Conservation (phyloP, 345 rosid species). For the Luvunga scandens region DNA sequence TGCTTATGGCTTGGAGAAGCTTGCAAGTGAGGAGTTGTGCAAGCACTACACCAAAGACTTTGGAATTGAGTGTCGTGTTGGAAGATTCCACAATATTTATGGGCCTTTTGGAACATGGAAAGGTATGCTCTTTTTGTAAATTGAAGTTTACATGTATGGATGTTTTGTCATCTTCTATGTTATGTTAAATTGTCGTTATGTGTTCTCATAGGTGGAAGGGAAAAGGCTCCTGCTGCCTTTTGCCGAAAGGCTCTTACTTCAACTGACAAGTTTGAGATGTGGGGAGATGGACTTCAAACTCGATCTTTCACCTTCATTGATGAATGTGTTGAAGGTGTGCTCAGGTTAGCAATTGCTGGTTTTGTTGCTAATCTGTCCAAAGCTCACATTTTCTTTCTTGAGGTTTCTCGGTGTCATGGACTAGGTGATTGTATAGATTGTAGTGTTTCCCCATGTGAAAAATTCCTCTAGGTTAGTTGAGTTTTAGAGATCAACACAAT, state of each 20-base stretch:
- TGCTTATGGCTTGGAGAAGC: constrained; percentile 99
- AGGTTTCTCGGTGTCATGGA: background rate
- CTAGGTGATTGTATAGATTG: background rate
- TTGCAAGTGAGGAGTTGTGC: constrained; percentile 96
- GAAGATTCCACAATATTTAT: constrained; percentile 96
- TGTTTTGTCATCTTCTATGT: constrained; percentile 3
- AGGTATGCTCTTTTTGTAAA: constrained; percentile 42
- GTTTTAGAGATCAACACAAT: background rate
- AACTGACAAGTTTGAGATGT: constrained; percentile 90
- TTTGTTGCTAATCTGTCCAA: background rate
- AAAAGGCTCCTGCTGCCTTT: constrained; percentile 99
- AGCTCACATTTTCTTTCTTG: background rate
- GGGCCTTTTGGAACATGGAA: constrained; percentile 99
- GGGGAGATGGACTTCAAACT: constrained; percentile 99
- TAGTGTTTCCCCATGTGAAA: background rate
- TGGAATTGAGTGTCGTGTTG: constrained; percentile 88
- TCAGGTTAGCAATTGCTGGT: constrained; percentile 45
- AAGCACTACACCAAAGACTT: constrained; percentile 97
- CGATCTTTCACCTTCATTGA: constrained; percentile 98
- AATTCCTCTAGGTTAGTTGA: background rate
- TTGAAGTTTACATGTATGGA: background rate
- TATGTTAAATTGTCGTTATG: background rate
- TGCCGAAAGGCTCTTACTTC: constrained; percentile 92
- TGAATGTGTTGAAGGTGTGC: constrained; percentile 98
- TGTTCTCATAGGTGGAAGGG: constrained; percentile 78